A percentile compares a stretch with the other conserved stretches of the same genome.
Evolutionary conservation across 352 stramenopile genomes (phyloP).

Genomic region (Phytophthora tubulina): DNA sequence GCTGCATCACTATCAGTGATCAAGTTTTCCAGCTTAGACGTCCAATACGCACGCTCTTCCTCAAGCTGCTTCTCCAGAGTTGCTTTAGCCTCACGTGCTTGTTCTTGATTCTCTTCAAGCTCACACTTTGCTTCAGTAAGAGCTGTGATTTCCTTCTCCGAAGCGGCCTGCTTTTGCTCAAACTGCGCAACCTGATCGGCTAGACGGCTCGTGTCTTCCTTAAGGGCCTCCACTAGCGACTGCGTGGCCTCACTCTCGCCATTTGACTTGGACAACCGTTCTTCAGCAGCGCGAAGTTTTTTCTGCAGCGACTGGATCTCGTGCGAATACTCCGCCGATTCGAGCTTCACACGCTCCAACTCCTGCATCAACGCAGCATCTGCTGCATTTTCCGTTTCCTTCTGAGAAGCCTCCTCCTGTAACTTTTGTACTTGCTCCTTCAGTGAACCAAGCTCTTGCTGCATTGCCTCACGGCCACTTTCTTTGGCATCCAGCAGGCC

Average conservation of each 20-base stretch:
- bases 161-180: conserved; percentile 36
- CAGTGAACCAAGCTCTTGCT: conserved; percentile 40
- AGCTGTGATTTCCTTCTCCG: conserved; percentile 36
- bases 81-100: conserved; percentile 27
- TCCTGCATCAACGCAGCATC: conserved; percentile 58
- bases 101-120: conserved; percentile 43
- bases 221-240: conserved; percentile 43
- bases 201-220: conserved; percentile 47
- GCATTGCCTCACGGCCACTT: conserved; percentile 31
- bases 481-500: conserved; percentile 26
- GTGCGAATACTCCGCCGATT: conserved; percentile 58
- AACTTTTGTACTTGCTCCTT: conserved; percentile 32
- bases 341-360: conserved; percentile 70
- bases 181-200: conserved; percentile 43
- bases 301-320: conserved; percentile 54
- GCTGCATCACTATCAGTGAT: conserved; percentile 66
- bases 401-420: conserved; percentile 20
- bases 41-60: conserved; percentile 76
- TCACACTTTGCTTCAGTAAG: conserved; percentile 36
- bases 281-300: conserved; percentile 38
- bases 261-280: conserved; percentile 33
- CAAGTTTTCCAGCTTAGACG: conserved; percentile 71
- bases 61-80: conserved; percentile 53
- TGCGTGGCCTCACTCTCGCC: conserved; percentile 30
- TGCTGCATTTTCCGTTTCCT: conserved; percentile 17